Conservation (phyloP, 768 basidiomycete genomes). For the Calocybe gangraenosa region DNA sequence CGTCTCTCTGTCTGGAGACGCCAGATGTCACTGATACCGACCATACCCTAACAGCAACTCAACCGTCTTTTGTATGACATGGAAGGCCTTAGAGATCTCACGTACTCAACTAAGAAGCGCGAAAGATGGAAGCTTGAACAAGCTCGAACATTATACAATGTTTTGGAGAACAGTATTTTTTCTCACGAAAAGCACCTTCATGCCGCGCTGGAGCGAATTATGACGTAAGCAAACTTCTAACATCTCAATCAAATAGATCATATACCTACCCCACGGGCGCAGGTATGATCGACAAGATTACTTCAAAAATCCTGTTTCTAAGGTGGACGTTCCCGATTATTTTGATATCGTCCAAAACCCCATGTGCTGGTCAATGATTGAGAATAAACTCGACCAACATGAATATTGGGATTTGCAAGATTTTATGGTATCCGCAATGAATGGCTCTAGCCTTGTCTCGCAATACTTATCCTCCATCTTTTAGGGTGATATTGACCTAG, state of each 20-base stretch:
- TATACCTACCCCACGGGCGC: no score
- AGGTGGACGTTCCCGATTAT: slow-evolving; percentile 82
- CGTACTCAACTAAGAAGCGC: slow-evolving; percentile 67
- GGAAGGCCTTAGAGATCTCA: slow-evolving; percentile 61
- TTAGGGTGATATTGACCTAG: slow-evolving; percentile 79
- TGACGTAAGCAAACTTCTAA: slow-evolving; percentile 47
- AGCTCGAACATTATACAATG: slow-evolving; percentile 58
- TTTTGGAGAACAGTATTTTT: slow-evolving; percentile 63
- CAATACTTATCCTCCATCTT: neutral
- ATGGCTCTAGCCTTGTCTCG: neutral
- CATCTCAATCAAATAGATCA: no score
- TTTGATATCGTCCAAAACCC: slow-evolving; percentile 81
- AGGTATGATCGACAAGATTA: slow-evolving; percentile 72
- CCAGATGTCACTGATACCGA: neutral
- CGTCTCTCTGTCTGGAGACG: slow-evolving; percentile 17
- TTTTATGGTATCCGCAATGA: slow-evolving; percentile 51
- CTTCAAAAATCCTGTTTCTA: slow-evolving; percentile 83
- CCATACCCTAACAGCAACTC: slow-evolving; percentile 37
- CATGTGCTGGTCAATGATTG: slow-evolving; percentile 86
- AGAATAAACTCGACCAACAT: slow-evolving; percentile 74
- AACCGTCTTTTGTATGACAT: slow-evolving; percentile 72
- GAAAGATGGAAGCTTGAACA: slow-evolving; percentile 78
- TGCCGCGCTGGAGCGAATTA: slow-evolving; percentile 65
- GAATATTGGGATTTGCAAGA: slow-evolving; percentile 75
- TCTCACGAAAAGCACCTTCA: slow-evolving; percentile 60